phyloP scores from a whole-genome alignment of 768 basidiomycete genomes.

The Naganishia kalamii region DNA sequence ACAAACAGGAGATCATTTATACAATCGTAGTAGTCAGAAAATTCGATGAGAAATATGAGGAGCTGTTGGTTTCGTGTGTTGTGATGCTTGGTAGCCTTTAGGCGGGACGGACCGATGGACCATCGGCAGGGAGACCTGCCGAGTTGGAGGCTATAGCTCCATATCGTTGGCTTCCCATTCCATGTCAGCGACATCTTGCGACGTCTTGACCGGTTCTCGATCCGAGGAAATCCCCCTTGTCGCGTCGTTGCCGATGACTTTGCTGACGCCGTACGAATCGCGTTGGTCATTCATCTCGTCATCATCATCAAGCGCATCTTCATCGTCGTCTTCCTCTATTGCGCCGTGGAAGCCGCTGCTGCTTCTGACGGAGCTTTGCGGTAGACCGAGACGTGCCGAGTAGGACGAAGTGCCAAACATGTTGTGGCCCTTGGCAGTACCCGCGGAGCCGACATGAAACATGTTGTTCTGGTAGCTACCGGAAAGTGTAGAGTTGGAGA shows the following conservation, averaged over 20 bases:
- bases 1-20: background rate
- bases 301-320: slow-evolving; percentile 39
- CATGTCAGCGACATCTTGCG: slow-evolving; percentile 21
- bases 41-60: background rate
- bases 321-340: slow-evolving; percentile 29
- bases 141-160: slow-evolving; percentile 13
- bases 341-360: slow-evolving; percentile 25
- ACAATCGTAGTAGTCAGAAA: background rate
- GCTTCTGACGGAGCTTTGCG: slow-evolving; percentile 30
- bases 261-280: background rate
- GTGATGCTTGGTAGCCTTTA: too few species aligned
- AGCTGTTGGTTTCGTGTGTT: too few species aligned
- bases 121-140: background rate
- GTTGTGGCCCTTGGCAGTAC: slow-evolving; percentile 24
- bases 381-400: slow-evolving; percentile 28
- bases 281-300: slow-evolving; percentile 18
- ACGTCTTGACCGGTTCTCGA: background rate
- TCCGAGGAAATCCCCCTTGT: slow-evolving; percentile 5
- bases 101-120: background rate
- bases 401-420: slow-evolving; percentile 29
- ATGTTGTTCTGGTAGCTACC: slow-evolving; percentile 14
- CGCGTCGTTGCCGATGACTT: background rate
- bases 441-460: slow-evolving; percentile 6
- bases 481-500: slow-evolving; percentile 2
- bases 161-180: slow-evolving; percentile 21